These are phyloP conservation scores for Phytopythium litorale DNA, from an alignment of 352 stramenopile genomes.

Conservation along the genomic window DNA sequence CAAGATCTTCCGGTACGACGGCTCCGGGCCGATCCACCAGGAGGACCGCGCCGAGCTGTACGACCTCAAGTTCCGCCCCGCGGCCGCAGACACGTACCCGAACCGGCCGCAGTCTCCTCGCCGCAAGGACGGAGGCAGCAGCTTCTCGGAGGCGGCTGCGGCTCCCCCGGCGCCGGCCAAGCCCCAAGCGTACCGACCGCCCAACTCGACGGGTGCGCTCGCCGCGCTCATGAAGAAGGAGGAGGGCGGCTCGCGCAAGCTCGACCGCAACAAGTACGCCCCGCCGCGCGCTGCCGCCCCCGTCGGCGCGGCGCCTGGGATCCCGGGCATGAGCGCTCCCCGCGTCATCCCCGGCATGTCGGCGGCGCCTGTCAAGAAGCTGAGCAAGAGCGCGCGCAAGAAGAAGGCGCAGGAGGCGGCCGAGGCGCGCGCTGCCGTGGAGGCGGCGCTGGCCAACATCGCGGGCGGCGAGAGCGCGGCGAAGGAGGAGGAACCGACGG, in stretches of 20 bases:
- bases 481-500: conserved; percentile 18
- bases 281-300: conserved; percentile 29
- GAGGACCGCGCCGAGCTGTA: conserved; percentile 83
- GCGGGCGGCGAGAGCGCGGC: conserved; percentile 12
- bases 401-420: conserved; percentile 82
- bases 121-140: conserved; percentile 47
- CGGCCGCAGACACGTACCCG: conserved; percentile 70
- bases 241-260: conserved; percentile 72
- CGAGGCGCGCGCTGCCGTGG: conserved; percentile 58
- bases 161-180: conserved; percentile 47
- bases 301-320: conserved; percentile 6
- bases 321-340: conserved; percentile 47
- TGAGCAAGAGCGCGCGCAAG: conserved; percentile 77
- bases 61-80: conserved; percentile 85
- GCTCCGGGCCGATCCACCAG: conserved; percentile 83
- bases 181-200: conserved; percentile 82
- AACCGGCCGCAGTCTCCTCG: conserved; percentile 85
- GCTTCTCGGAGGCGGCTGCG: conserved; percentile 38
- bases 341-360: conserved; percentile 69
- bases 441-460: conserved; percentile 50
- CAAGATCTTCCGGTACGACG: conserved; percentile 96
- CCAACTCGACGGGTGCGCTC: conserved; percentile 87
- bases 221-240: conserved; percentile 93
- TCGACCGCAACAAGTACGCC: conserved; percentile 85
- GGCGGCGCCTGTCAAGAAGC: conserved; percentile 49